Percentiles rank a stretch among this genome's conserved stretches.
Evolutionary conservation across 805 yeast species (phyloP).

Genomic region (Debaryomyces maramus): DNA sequence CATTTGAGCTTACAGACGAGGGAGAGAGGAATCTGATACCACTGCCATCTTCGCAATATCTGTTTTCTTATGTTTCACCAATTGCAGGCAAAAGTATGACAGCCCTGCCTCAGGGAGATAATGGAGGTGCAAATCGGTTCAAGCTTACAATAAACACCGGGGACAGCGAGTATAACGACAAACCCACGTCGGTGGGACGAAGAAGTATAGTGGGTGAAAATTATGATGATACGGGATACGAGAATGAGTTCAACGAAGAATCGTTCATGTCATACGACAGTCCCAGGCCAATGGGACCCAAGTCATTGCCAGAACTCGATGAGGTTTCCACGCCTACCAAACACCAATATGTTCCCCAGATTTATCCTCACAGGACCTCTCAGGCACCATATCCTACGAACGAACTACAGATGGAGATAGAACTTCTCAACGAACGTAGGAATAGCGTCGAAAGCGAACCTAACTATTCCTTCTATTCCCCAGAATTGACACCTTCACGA

Average conservation of each 20-base stretch:
- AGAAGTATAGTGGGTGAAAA: neutral
- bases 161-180: neutral
- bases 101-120: neutral
- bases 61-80: neutral
- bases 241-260: constrained; percentile 19
- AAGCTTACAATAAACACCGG: neutral
- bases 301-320: constrained; percentile 29
- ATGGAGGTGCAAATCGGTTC: neutral
- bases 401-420: constrained; percentile 4
- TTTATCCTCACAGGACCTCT: too few relatives aligned
- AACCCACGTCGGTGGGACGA: neutral
- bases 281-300: constrained; percentile 43
- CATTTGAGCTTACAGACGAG: neutral
- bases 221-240: constrained; percentile 1
- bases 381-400: constrained; percentile 7
- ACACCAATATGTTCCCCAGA: neutral
- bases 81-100: neutral
- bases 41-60: neutral
- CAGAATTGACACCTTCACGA: neutral
- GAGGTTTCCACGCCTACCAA: constrained; percentile 1
- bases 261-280: constrained; percentile 27
- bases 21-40: neutral
- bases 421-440: neutral
- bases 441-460: neutral
- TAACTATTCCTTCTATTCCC: neutral